phyloP scores from a whole-genome alignment of 192 early-diverging fungal genomes.

The Fimicolochytrium jonesii region DNA sequence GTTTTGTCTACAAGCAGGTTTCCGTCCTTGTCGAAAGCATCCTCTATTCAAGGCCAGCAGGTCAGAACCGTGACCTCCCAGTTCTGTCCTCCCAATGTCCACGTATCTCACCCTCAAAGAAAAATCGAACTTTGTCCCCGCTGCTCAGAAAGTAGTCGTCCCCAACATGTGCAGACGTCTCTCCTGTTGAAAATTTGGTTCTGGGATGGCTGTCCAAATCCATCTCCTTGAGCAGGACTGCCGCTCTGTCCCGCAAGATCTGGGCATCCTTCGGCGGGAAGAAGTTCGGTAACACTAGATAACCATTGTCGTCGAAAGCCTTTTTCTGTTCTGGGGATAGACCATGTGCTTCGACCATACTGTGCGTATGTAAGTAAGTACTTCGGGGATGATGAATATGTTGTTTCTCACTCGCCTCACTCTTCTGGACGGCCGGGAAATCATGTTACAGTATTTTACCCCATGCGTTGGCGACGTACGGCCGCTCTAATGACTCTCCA shows the following conservation, averaged over 20 bases:
- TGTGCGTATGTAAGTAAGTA: too few relatives aligned
- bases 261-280: conserved; percentile 48
- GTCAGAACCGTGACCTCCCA: too few relatives aligned
- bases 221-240: conserved; percentile 46
- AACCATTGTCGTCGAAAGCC: conserved; percentile 47
- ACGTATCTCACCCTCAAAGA: conserved; percentile 74
- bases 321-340: background rate
- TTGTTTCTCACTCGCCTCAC: too few relatives aligned
- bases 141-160: conserved; percentile 87
- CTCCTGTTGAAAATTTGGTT: conserved; percentile 73
- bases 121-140: conserved; percentile 79
- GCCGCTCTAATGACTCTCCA: too few relatives aligned
- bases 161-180: conserved; percentile 65
- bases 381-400: too few relatives aligned
- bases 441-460: too few relatives aligned
- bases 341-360: too few relatives aligned
- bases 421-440: too few relatives aligned
- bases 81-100: too few relatives aligned
- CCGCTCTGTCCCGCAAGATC: conserved; percentile 41
- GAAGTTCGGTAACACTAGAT: conserved; percentile 63
- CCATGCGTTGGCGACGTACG: too few relatives aligned
- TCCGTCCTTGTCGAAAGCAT: conserved; percentile 66
- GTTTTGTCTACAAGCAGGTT: conserved; percentile 57
- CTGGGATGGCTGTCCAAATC: conserved; percentile 68
- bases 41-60: conserved; percentile 32